These are phyloP conservation scores for Jamesozyma jinghongensis DNA, from an alignment of 805 yeast genomes.

Conservation along the genomic window DNA sequence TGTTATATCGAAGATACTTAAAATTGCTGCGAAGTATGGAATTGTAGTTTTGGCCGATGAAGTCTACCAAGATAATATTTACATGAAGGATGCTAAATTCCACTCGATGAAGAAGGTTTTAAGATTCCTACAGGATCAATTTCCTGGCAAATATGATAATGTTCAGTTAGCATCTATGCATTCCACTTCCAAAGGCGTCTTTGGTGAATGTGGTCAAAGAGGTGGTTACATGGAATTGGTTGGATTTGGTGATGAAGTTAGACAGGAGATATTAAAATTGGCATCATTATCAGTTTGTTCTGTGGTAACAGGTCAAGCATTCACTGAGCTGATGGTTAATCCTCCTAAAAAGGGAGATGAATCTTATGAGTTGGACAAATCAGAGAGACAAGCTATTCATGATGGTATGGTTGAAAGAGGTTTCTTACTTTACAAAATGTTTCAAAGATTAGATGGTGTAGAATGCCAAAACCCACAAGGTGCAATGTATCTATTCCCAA, in stretches of 20 bases:
- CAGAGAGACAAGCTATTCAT: conserved; percentile 58
- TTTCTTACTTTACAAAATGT: conserved; percentile 54
- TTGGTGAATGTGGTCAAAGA: conserved; percentile 99
- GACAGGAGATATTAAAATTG: conserved; percentile 65
- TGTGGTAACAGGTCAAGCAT: conserved; percentile 88
- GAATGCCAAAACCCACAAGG: conserved; percentile 86
- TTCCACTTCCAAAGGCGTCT: conserved; percentile 94
- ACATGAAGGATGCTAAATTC: conserved; percentile 56
- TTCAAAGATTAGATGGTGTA: conserved; percentile 69
- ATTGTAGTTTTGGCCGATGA: conserved; percentile 91
- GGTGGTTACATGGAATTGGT: conserved; percentile 96
- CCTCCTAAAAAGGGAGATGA: conserved; percentile 80
- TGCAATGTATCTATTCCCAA: conserved; percentile 95
- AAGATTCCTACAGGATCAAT: conserved; percentile 47
- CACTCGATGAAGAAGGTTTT: conserved; percentile 75
- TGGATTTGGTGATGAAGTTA: conserved; percentile 64
- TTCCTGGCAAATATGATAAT: conserved; percentile 46
- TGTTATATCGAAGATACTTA: conserved; percentile 61
- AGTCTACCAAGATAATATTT: conserved; percentile 91
- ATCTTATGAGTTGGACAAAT: conserved; percentile 55
- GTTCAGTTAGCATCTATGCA: conserved; percentile 90
- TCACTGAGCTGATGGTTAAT: conserved; percentile 83
- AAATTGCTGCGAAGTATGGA: conserved; percentile 76
- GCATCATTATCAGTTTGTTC: conserved; percentile 92
- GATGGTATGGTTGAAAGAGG: conserved; percentile 58